Percentiles rank a stretch among this genome's conserved stretches.
Evolutionary conservation across 768 basidiomycete genomes (phyloP).

Genomic region (Lanmaoa rubissima): DNA sequence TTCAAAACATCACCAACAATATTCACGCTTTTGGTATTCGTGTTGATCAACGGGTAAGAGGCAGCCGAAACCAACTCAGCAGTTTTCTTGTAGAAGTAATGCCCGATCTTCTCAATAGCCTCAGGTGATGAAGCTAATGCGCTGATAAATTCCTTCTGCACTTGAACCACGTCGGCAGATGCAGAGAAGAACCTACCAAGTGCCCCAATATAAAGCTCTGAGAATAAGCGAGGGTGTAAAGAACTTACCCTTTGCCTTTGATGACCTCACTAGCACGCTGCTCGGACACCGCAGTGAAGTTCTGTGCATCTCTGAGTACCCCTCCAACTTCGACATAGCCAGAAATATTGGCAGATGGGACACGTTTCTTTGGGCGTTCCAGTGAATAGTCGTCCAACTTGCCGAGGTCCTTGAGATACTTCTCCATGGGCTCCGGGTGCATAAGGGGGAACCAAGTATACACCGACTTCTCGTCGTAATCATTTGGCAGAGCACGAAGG

Average conservation of each 20-base stretch:
- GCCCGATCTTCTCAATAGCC: constrained; percentile 46
- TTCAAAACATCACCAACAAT: constrained; percentile 68
- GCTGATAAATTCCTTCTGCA: constrained; percentile 47
- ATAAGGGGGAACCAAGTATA: constrained; percentile 91
- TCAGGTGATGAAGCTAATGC: constrained; percentile 50
- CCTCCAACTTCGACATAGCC: constrained; percentile 52
- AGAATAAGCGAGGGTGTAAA: not conserved
- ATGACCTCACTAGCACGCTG: constrained; percentile 52
- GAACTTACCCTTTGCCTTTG: constrained; percentile 55
- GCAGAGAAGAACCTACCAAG: constrained; percentile 63
- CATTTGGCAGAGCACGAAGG: constrained; percentile 67
- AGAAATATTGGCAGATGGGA: constrained; percentile 33
- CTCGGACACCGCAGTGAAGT: constrained; percentile 50
- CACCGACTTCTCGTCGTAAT: constrained; percentile 65
- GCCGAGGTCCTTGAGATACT: constrained; percentile 54
- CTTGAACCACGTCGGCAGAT: constrained; percentile 36
- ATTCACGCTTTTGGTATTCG: constrained; percentile 54
- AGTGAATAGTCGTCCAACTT: constrained; percentile 55
- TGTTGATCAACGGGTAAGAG: constrained; percentile 59
- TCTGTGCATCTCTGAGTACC: constrained; percentile 46
- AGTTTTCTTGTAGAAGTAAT: constrained; percentile 68
- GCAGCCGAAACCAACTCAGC: constrained; percentile 50
- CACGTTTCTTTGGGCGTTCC: constrained; percentile 41
- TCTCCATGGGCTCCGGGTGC: constrained; percentile 70
- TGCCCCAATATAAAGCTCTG: constrained; percentile 1